A percentile compares a stretch with the other conserved stretches of the same genome.
Conservation (phyloP, 179 eudicot species). For the Actinidia chinensis region DNA sequence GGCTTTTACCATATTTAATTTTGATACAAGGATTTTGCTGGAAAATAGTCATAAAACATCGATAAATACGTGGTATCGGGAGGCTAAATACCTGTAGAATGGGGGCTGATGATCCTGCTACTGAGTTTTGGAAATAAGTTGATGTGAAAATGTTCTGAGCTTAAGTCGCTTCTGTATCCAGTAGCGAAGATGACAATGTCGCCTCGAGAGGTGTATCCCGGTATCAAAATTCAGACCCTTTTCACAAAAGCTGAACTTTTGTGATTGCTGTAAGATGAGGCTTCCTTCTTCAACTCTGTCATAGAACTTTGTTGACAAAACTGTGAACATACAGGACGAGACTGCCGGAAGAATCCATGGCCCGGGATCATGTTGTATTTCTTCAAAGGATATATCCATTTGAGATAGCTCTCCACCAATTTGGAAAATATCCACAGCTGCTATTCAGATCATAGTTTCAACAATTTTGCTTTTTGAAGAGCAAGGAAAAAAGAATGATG, state of each 20-base stretch:
- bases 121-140: too few species aligned
- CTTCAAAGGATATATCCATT: constrained; percentile 30
- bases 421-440: constrained; percentile 45
- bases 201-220: constrained; percentile 15
- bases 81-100: too few species aligned
- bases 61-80: too few species aligned
- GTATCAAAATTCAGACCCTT: constrained; percentile 33
- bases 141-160: constrained; percentile 30
- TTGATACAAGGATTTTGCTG: too few species aligned
- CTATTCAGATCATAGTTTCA: too few species aligned
- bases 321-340: constrained; percentile 22
- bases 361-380: constrained; percentile 39
- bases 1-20: too few species aligned
- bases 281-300: constrained; percentile 40
- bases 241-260: constrained; percentile 24
- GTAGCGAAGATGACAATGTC: constrained; percentile 42
- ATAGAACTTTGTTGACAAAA: constrained; percentile 35
- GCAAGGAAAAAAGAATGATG: not conserved
- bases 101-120: too few species aligned
- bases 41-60: too few species aligned
- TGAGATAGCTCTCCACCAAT: constrained; percentile 34
- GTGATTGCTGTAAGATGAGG: constrained; percentile 27
- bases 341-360: constrained; percentile 30
- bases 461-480: not conserved
- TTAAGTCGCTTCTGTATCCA: constrained; percentile 30